Evolutionary conservation across 495 filamentous ascomycete species (phyloP).

Genomic region (Penicillium diatomitis): DNA sequence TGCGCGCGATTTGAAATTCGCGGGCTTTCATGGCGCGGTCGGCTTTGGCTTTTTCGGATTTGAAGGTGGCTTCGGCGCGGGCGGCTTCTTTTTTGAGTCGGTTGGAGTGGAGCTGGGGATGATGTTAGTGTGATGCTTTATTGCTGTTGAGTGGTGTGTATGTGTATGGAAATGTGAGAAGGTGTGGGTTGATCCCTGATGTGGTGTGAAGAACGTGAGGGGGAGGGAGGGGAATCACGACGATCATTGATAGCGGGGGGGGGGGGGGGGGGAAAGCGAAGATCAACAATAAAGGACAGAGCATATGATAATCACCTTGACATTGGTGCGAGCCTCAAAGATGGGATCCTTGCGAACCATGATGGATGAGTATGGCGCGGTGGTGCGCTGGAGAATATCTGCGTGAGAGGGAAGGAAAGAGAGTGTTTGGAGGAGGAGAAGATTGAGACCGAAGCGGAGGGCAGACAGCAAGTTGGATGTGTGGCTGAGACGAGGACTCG

Average conservation of each 20-base stretch:
- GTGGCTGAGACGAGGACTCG: neutral
- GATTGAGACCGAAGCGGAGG: neutral
- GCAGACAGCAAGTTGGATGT: neutral
- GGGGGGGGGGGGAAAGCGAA: neutral
- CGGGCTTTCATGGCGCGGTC: constrained; percentile 42
- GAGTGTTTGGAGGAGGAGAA: neutral
- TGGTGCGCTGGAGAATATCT: neutral
- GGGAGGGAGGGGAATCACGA: neutral
- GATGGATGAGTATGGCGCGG: constrained; percentile 11
- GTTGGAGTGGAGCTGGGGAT: constrained; percentile 34
- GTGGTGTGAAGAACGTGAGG: too few species aligned
- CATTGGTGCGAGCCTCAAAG: constrained; percentile 44
- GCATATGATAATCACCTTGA: constrained; percentile 37
- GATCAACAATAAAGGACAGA: neutral
- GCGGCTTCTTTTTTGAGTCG: constrained; percentile 39
- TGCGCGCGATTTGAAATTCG: constrained; percentile 43
- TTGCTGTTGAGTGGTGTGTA: neutral
- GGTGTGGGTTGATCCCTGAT: too few species aligned
- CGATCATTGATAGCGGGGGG: neutral
- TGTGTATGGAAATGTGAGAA: too few species aligned
- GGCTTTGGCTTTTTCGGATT: constrained; percentile 40
- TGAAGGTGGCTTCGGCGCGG: constrained; percentile 38
- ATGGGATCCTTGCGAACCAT: constrained; percentile 43
- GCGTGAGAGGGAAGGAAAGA: neutral
- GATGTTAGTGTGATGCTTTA: neutral